Percentiles rank a stretch among this genome's conserved stretches.
Conservation (phyloP, 2,329 filamentous ascomycete species). For the Septoria petroselini region DNA sequence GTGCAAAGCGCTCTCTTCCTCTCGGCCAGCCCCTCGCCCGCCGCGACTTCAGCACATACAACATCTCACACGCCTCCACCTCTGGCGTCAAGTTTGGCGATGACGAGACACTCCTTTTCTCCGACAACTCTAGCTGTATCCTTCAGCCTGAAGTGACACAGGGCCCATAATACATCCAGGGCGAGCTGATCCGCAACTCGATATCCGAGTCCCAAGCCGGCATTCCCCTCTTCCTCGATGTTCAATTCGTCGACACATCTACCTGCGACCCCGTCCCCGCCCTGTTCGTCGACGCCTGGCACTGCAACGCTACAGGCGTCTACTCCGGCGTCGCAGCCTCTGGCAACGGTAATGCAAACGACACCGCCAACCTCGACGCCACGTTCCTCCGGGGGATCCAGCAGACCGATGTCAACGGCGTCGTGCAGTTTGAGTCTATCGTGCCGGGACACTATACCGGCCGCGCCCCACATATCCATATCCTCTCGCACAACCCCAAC, state of each 20-base stretch:
- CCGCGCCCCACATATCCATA: constrained; percentile 45
- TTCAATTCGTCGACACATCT: constrained; percentile 46
- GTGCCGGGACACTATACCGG: constrained; percentile 48
- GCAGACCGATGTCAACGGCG: constrained; percentile 42
- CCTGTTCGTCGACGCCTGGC: constrained; percentile 47
- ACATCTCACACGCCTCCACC: constrained; percentile 27
- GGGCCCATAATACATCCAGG: constrained; percentile 28
- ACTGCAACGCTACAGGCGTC: constrained; percentile 45
- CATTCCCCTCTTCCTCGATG: constrained; percentile 44
- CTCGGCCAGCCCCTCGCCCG: constrained; percentile 23
- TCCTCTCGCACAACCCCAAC: constrained; percentile 40
- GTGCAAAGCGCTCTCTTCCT: constrained; percentile 24
- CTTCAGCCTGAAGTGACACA: constrained; percentile 33
- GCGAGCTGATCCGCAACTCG: constrained; percentile 41
- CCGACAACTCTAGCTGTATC: constrained; percentile 32
- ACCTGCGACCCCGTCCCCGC: constrained; percentile 45
- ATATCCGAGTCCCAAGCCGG: constrained; percentile 45
- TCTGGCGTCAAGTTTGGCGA: constrained; percentile 25
- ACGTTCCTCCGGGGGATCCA: constrained; percentile 46
- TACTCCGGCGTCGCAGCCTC: constrained; percentile 41
- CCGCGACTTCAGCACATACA: constrained; percentile 28
- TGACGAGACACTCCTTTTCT: constrained; percentile 25
- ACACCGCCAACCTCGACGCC: constrained; percentile 36
- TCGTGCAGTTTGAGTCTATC: constrained; percentile 44
- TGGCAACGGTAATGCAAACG: constrained; percentile 38